Evolutionary conservation across 1,284 basidiomycete genomes (phyloP), one percentile per base, ranked within the genome.

Genomic region (Neolentinus lepideus): DNA sequence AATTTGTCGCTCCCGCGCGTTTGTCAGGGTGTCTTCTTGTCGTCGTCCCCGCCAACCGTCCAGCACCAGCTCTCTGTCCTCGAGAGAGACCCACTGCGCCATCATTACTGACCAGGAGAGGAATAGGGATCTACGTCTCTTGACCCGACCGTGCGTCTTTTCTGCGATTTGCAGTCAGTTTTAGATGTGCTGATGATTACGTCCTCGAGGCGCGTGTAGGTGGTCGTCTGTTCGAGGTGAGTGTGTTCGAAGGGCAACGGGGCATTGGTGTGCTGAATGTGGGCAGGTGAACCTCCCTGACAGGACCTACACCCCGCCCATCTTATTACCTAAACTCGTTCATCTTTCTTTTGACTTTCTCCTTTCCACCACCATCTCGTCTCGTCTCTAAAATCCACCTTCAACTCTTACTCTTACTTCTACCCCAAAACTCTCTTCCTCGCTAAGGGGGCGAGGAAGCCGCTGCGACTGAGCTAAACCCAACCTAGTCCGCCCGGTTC

Each of bases 221-320:
- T 89, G 86, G 87, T 83, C 83, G 69, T 85, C 83, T 59, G 81
- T 90, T 65, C 77, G 87, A 79, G 88, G 88, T 88, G 61, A 54
- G 78, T 70, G 48, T 58, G 19, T 57, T 48, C 11, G 55, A 45
- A 47, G 35, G 27, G 31, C 58, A 51, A 51, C 21, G 3, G 55
- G 48, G 19, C 29, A 56, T n/a, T 10, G 46, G 26, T 36, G 36
- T 36, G 50, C 43, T 38, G 24, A 57, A 54, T 58, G 48, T 58
- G 33, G 36, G 55, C 60, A 90, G 88, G 88, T 67, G 85, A 90
- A 82, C 88, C 88, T 71, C 87, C 88, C 73, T 88, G 76, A 86
- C 80, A 81, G 67, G 74, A 71, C 71, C 64, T 62, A 66, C 59
- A 52, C 38, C 46, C 53, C 38, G 33, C 60, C 56, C 61, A 52